These are phyloP conservation scores for Pochonia chlamydosporia DNA, from an alignment of 2,329 filamentous ascomycete species.

Conservation along the genomic window DNA sequence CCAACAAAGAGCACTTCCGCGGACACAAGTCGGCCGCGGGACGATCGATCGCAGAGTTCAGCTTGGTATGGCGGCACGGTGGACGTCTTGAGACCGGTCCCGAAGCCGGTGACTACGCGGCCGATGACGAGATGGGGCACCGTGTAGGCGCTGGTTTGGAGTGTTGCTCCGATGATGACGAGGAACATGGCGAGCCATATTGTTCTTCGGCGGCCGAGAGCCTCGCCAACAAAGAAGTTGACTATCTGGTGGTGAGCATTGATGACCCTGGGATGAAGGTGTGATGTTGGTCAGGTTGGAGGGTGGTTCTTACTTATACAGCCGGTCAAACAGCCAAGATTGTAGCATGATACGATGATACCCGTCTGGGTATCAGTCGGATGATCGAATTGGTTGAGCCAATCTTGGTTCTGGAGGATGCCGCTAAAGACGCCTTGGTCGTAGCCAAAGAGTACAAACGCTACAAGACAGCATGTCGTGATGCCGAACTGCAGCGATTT, in stretches of 20 bases:
- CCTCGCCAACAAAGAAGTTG: constrained; percentile 46
- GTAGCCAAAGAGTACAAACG: constrained; percentile 32
- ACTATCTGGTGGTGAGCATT: constrained; percentile 12
- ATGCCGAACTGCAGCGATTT: constrained; percentile 17
- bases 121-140: constrained; percentile 43
- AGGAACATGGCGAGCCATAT: constrained; percentile 48
- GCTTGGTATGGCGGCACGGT: constrained; percentile 31
- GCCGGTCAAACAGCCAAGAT: constrained; percentile 37
- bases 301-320: constrained; percentile 18
- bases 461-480: constrained; percentile 17
- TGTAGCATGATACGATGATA: constrained; percentile 27
- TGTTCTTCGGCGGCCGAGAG: constrained; percentile 41
- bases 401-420: constrained; percentile 39
- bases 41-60: constrained; percentile 31
- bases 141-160: constrained; percentile 44
- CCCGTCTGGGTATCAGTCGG: constrained; percentile 21
- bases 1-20: constrained; percentile 36
- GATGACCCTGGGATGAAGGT: background rate
- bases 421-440: constrained; percentile 44
- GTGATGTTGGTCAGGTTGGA: too few relatives aligned
- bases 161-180: constrained; percentile 51
- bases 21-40: constrained; percentile 46
- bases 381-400: constrained; percentile 24
- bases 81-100: constrained; percentile 35
- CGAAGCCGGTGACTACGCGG: constrained; percentile 42